Percentiles rank a stretch among this genome's conserved stretches.
Conservation (phyloP, 805 yeast genomes). For the Wickerhamomyces hampshirensis region DNA sequence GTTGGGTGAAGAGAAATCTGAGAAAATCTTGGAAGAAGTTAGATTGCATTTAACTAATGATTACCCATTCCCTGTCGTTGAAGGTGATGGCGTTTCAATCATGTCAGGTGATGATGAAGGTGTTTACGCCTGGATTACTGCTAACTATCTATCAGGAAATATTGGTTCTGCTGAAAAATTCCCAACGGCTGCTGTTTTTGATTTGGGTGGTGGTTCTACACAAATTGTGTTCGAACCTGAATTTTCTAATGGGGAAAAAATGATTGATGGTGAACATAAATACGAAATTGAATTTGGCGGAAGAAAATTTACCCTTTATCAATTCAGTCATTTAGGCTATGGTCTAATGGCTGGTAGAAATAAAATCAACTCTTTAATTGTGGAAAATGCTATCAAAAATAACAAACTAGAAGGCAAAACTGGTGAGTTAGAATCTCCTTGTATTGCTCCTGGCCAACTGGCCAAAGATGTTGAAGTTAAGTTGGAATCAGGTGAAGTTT, state of each 20-base stretch:
- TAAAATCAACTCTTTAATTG: conserved; percentile 64
- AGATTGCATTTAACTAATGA: conserved; percentile 67
- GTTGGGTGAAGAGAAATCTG: conserved; percentile 71
- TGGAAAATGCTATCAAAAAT: conserved; percentile 43
- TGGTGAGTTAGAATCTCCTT: conserved; percentile 63
- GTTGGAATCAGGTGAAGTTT: conserved; percentile 40
- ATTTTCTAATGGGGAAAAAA: conserved; percentile 49
- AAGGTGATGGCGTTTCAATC: conserved; percentile 79
- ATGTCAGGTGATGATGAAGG: conserved; percentile 98
- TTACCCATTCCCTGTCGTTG: conserved; percentile 90
- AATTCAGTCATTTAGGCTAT: conserved; percentile 91
- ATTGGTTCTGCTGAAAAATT: conserved; percentile 69
- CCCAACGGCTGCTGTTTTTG: conserved; percentile 96
- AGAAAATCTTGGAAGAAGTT: conserved; percentile 70
- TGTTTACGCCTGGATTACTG: conserved; percentile 97
- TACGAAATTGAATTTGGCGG: conserved; percentile 78
- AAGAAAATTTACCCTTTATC: conserved; percentile 76
- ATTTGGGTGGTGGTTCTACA: conserved; percentile 97
- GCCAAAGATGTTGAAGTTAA: conserved; percentile 62
- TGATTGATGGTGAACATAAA: conserved; percentile 87
- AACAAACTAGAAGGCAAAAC: conserved; percentile 38
- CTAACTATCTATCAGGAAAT: conserved; percentile 89
- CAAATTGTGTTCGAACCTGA: conserved; percentile 97
- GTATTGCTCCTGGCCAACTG: conserved; percentile 73
- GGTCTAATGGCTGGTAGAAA: conserved; percentile 94